phyloP scores from a whole-genome alignment of 495 filamentous ascomycete genomes.

The Aspergillus asperescens region DNA sequence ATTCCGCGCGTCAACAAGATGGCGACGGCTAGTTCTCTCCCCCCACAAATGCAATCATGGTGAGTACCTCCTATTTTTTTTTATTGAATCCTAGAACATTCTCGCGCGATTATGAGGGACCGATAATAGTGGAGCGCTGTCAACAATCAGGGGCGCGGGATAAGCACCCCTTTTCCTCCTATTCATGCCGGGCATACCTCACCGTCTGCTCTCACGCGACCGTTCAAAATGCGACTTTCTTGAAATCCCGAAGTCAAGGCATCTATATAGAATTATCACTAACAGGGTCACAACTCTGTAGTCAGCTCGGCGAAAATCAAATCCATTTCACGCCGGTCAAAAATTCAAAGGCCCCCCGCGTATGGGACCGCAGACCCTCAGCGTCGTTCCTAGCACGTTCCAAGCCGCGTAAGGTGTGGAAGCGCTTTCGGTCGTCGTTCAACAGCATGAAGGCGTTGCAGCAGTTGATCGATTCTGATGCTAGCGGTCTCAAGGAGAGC shows the following conservation, averaged over 20 bases:
- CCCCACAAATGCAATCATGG: constrained; percentile 12
- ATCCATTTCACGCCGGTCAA: constrained; percentile 41
- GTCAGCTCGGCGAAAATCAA: constrained; percentile 18
- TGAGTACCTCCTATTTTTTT: constrained; percentile 2
- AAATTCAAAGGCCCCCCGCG: constrained; percentile 34
- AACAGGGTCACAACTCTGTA: not conserved
- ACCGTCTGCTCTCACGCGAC: not conserved
- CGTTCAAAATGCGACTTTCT: not conserved
- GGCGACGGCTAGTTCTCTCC: constrained; percentile 1
- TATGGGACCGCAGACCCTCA: constrained; percentile 53
- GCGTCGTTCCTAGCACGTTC: constrained; percentile 42
- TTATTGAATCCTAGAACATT: constrained; percentile 1
- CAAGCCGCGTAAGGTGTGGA: constrained; percentile 49
- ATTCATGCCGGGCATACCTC: not conserved
- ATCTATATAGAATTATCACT: not conserved
- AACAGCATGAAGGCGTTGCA: constrained; percentile 37
- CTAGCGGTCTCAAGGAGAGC: constrained; percentile 14
- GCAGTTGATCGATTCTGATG: constrained; percentile 22
- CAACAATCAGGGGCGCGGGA: not conserved
- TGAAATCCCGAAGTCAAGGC: not conserved
- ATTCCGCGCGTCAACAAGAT: constrained; percentile 33
- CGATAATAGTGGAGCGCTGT: not conserved
- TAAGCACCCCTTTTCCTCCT: constrained; percentile 6
- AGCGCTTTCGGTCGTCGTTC: constrained; percentile 42
- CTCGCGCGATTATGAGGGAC: not conserved